Evolutionary conservation across 2,329 filamentous ascomycete species (phyloP).

Genomic region (Waltergamsia citrina): DNA sequence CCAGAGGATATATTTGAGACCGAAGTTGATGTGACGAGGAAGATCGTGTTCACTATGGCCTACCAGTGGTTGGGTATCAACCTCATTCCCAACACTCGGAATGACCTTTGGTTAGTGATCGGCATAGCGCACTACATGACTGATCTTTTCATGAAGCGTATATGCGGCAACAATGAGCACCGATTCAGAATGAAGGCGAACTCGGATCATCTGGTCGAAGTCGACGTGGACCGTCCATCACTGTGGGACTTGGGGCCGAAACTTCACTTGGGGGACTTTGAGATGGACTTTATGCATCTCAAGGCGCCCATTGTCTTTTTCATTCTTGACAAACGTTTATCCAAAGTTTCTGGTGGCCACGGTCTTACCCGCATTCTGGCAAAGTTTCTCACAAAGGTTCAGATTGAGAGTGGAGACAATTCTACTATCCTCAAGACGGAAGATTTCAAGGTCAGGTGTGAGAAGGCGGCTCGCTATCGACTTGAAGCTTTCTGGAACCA

Average conservation of each 20-base stretch:
- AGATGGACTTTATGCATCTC: conserved; percentile 80
- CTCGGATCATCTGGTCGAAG: conserved; percentile 71
- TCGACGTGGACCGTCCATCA: conserved; percentile 75
- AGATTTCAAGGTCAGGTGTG: conserved; percentile 73
- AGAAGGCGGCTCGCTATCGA: conserved; percentile 79
- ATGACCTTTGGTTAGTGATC: conserved; percentile 81
- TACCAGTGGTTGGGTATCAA: conserved; percentile 93
- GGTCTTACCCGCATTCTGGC: conserved; percentile 81
- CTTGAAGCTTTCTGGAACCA: conserved; percentile 89
- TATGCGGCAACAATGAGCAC: conserved; percentile 94
- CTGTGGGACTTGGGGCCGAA: conserved; percentile 71
- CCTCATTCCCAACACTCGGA: conserved; percentile 71
- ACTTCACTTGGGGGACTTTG: conserved; percentile 73
- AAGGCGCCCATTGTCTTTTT: conserved; percentile 89
- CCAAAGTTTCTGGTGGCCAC: conserved; percentile 73
- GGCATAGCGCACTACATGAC: conserved; percentile 94
- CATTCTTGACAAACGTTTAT: conserved; percentile 83
- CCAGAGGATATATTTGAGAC: conserved; percentile 79
- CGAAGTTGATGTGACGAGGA: conserved; percentile 71
- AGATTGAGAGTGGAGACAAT: conserved; percentile 49
- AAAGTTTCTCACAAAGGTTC: conserved; percentile 76
- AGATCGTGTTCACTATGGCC: conserved; percentile 73
- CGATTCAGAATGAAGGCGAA: conserved; percentile 80
- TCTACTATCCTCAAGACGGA: conserved; percentile 68
- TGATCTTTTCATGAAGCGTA: conserved; percentile 79